Base-by-base conservation (phyloP, 345 rosid species). In the Garcia nutans region DNA sequence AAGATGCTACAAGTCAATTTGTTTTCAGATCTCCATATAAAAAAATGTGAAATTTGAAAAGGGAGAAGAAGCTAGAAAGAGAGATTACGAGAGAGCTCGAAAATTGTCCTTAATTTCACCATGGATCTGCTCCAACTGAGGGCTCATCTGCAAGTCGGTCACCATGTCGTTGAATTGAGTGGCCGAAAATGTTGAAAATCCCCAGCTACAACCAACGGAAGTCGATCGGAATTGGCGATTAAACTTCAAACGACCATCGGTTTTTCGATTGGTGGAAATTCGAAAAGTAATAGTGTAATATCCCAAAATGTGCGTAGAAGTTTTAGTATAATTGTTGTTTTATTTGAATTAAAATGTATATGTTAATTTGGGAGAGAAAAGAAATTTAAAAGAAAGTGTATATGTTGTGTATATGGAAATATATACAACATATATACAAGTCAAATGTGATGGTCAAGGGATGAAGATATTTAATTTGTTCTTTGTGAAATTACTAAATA, bases 41-140 rank as follows among this genome's bases (percentile, higher is more conserved):
- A 2, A 19, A n/a, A n/a, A n/a, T n/a, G n/a, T n/a, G n/a, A n/a
- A 42, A 42, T 17, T 3, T 0, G 11, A 47, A 22, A 26, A 52
- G 49, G 49, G 12, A n/a, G n/a, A n/a, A n/a, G n/a, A n/a, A n/a
- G n/a, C n/a, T n/a, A n/a, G n/a, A n/a, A n/a, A 64, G 45, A 10
- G 26, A 31, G 54, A 84, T 69, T 88, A 93, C 98, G 96, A 86
- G 77, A 96, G 96, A 62, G 94, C 98, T 67, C 99, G 92, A 59
- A 93, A 91, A 74, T 89, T 86, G 84, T 96, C 98, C 63, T 90
- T 93, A 78, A 95, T 95, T 84, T 95, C 96, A 31, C 94, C 98
- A 73, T 93, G 97, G 93, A 91, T 93, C 94, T 91, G 99, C 89
- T 95, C 97, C 89, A 95, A 81, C 86, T 89, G 94, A 75, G 97